These are phyloP conservation scores for Exserohilum rostratum DNA, from an alignment of 2,329 filamentous ascomycete species.

Conservation along the genomic window DNA sequence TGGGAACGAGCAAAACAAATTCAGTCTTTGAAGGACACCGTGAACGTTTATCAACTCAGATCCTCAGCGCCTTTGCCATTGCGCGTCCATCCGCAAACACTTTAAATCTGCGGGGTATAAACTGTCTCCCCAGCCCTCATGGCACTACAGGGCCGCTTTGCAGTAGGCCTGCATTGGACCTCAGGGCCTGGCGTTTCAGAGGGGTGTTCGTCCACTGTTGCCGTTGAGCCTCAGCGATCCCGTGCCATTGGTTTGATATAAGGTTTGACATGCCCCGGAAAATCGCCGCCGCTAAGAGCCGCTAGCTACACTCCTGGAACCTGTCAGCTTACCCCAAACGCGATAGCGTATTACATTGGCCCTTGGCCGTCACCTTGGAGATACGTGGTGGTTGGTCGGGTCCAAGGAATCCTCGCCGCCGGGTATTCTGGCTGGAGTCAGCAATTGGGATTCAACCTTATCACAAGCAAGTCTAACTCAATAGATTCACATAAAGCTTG, in stretches of 20 bases:
- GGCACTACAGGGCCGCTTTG: background rate
- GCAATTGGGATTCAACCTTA: too few relatives aligned
- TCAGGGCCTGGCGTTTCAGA: background rate
- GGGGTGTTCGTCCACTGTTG: background rate
- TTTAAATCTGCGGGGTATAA: background rate
- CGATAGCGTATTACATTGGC: background rate
- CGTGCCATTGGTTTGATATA: background rate
- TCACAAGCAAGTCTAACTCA: too few relatives aligned
- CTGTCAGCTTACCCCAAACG: background rate
- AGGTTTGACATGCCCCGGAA: background rate
- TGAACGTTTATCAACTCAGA: background rate
- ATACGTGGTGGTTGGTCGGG: background rate
- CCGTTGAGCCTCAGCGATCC: background rate
- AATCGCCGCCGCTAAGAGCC: background rate
- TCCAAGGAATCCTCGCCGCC: background rate
- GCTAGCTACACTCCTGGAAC: background rate
- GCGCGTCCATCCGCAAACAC: background rate
- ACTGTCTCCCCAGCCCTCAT: background rate
- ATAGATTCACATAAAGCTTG: background rate
- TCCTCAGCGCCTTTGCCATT: background rate
- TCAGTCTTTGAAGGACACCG: background rate
- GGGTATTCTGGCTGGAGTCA: background rate
- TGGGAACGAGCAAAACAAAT: background rate
- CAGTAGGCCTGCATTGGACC: background rate
- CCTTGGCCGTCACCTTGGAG: background rate